Evolutionary conservation across 106 monocot genomes (phyloP).

Genomic region (Allium cepa): DNA sequence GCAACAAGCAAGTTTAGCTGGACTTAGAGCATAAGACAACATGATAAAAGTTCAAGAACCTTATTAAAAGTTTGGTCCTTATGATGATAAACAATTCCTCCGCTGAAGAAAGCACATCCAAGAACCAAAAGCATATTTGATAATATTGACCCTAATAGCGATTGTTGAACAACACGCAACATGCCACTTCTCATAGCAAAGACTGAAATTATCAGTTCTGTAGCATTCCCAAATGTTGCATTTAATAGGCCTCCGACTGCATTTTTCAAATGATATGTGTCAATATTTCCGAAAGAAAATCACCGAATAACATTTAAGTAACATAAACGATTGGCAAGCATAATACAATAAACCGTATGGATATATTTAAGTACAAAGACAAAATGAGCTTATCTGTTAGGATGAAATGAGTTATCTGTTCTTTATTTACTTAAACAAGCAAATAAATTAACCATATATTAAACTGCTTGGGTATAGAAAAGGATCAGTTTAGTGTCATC

Average conservation of each 20-base stretch:
- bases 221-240: conserved; percentile 81
- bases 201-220: conserved; percentile 79
- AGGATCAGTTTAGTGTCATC: too few species aligned
- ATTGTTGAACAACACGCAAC: conserved; percentile 75
- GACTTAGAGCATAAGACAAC: background rate
- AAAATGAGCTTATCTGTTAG: too few species aligned
- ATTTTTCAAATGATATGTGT: background rate
- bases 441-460: conserved; percentile 49
- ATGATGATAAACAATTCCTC: conserved; percentile 47
- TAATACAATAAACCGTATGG: too few species aligned
- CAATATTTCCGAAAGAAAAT: too few species aligned
- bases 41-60: conserved; percentile 15
- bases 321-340: too few species aligned
- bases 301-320: too few species aligned
- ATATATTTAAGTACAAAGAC: too few species aligned
- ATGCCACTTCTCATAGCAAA: conserved; percentile 56
- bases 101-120: conserved; percentile 66
- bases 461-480: background rate
- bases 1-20: too few species aligned
- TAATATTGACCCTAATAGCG: conserved; percentile 67
- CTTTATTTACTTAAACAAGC: conserved; percentile 2
- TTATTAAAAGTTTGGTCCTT: conserved; percentile 66
- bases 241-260: conserved; percentile 76
- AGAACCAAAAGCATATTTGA: conserved; percentile 88
- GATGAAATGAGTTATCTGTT: too few species aligned